Evolutionary conservation across 805 yeast species (phyloP).

Genomic region (Cyberlindnera samutprakarnensis): DNA sequence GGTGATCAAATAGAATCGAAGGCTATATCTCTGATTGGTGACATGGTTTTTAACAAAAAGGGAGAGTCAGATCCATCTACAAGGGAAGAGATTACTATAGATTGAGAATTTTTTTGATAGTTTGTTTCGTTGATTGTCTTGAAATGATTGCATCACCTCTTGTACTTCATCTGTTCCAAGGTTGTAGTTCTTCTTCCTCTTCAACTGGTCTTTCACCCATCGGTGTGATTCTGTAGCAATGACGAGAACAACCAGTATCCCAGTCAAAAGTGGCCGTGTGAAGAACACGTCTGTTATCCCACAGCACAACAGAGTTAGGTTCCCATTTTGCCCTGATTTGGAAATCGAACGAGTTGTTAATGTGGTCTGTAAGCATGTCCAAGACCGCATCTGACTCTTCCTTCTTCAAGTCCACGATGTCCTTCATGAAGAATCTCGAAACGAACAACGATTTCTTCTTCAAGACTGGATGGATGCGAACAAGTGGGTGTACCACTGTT

Average conservation of each 20-base stretch:
- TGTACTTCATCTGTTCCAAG: conserved; percentile 11
- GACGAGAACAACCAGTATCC: conserved; percentile 60
- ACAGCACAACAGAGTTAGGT: conserved; percentile 59
- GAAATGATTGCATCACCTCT: too few relatives aligned
- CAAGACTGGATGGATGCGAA: conserved; percentile 68
- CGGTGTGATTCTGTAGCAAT: conserved; percentile 67
- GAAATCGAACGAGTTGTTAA: conserved; percentile 49
- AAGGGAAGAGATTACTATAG: not conserved
- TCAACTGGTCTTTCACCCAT: conserved; percentile 65
- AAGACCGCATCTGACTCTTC: conserved; percentile 63
- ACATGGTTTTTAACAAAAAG: conserved; percentile 37
- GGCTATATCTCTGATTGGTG: conserved; percentile 27
- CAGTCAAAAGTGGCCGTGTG: conserved; percentile 71
- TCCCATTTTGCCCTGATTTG: conserved; percentile 69
- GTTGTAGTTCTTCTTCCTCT: conserved; percentile 32
- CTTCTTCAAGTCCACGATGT: conserved; percentile 63
- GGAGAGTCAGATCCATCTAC: not conserved
- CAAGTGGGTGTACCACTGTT: conserved; percentile 53
- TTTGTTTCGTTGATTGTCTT: too few relatives aligned
- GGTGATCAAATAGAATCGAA: conserved; percentile 23
- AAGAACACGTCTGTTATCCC: conserved; percentile 71
- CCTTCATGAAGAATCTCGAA: conserved; percentile 54
- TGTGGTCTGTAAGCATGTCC: conserved; percentile 46
- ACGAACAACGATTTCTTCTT: conserved; percentile 51
- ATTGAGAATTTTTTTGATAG: too few relatives aligned